A percentile compares a stretch with the other conserved stretches of the same genome.
Conservation (phyloP, 371 early-diverging fungal species). For the Mortierella sp. region DNA sequence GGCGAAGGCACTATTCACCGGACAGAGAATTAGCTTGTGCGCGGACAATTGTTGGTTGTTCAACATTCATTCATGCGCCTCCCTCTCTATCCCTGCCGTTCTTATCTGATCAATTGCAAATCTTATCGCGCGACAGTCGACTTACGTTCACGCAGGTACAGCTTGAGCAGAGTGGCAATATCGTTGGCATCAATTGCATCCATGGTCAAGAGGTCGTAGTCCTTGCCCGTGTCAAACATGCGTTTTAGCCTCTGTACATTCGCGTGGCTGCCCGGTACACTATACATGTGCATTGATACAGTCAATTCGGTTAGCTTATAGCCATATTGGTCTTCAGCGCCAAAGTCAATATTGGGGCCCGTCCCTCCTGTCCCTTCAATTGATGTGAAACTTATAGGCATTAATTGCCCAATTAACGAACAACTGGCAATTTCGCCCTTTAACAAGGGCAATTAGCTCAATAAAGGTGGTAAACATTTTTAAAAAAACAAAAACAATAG, state of each 20-base stretch:
- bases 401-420: not conserved
- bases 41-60: not conserved
- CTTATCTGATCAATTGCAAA: constrained; percentile 1
- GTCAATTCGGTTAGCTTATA: not conserved
- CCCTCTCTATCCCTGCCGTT: not conserved
- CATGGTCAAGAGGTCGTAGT: constrained; percentile 44
- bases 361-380: not conserved
- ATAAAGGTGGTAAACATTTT: not conserved
- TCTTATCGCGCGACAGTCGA: not conserved
- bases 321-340: not conserved
- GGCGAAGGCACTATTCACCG: constrained; percentile 37
- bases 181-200: constrained; percentile 48
- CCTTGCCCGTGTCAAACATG: constrained; percentile 53
- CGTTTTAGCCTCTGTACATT: constrained; percentile 51
- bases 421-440: not conserved
- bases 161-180: constrained; percentile 55
- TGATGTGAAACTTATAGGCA: constrained; percentile 3
- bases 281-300: constrained; percentile 3
- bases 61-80: not conserved
- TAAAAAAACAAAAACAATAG: not conserved
- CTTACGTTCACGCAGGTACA: constrained; percentile 58
- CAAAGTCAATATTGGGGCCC: not conserved
- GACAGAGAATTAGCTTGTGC: not conserved
- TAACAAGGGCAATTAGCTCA: not conserved
- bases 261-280: constrained; percentile 55